Percentiles rank a stretch among this genome's conserved stretches.
These are phyloP conservation scores for Millerozyma miso DNA, from an alignment of 805 yeast species.

Conservation along the genomic window DNA sequence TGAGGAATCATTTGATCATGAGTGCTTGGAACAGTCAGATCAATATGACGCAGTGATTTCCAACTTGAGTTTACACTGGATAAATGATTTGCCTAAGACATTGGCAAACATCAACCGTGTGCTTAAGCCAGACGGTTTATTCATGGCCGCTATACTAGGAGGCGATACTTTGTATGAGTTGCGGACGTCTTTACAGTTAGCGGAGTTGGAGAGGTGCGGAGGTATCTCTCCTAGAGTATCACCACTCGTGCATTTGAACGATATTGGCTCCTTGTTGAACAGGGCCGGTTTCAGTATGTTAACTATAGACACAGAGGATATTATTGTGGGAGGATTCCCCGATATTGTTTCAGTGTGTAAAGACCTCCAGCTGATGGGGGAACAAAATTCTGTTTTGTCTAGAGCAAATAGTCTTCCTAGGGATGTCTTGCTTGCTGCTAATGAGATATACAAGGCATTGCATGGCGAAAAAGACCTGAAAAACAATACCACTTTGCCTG, in stretches of 20 bases:
- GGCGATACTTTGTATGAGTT: slow-evolving; percentile 84
- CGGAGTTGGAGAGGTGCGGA: slow-evolving; percentile 75
- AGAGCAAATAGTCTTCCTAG: slow-evolving; percentile 37
- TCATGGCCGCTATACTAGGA: slow-evolving; percentile 76
- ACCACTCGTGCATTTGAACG: slow-evolving; percentile 75
- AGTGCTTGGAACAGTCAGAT: slow-evolving; percentile 29
- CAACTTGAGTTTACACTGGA: slow-evolving; percentile 77
- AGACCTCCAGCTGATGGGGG: slow-evolving; percentile 81
- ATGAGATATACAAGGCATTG: slow-evolving; percentile 64
- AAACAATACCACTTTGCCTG: slow-evolving; percentile 55
- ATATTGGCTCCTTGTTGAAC: slow-evolving; percentile 68
- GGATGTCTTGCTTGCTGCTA: slow-evolving; percentile 70
- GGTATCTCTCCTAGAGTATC: slow-evolving; percentile 79
- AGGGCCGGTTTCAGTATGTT: slow-evolving; percentile 75
- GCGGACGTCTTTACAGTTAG: slow-evolving; percentile 74
- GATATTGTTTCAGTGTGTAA: slow-evolving; percentile 61
- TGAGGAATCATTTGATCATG: slow-evolving; percentile 58
- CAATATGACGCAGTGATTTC: slow-evolving; percentile 69
- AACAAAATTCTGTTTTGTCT: slow-evolving; percentile 66
- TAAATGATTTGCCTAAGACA: slow-evolving; percentile 73
- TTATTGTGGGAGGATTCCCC: slow-evolving; percentile 72
- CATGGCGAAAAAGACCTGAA: slow-evolving; percentile 60
- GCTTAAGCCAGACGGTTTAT: slow-evolving; percentile 75
- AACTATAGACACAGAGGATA: slow-evolving; percentile 81
- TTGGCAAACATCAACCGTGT: slow-evolving; percentile 52